Conservation (phyloP, 2,329 filamentous ascomycete species). For the Knufia fluminis region DNA sequence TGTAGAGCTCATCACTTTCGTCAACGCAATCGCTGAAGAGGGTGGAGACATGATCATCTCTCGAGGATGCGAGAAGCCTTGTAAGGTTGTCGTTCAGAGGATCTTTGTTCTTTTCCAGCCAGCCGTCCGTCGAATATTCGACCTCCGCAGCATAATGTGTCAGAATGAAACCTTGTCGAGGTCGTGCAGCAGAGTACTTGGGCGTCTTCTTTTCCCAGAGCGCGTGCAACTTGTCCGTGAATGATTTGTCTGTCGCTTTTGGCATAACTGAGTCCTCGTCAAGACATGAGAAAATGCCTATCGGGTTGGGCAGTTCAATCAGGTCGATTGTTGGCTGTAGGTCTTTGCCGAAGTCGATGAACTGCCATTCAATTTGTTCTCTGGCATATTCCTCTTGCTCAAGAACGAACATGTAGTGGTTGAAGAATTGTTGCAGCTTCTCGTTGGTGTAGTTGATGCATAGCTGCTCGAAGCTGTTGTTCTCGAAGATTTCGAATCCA, state of each 20-base stretch:
- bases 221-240: conserved; percentile 94
- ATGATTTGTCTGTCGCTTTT: conserved; percentile 92
- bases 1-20: conserved; percentile 60
- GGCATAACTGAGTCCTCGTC: conserved; percentile 99
- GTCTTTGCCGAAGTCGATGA: conserved; percentile 97
- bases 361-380: conserved; percentile 98
- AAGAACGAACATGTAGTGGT: conserved; percentile 98
- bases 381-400: conserved; percentile 97
- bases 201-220: conserved; percentile 93
- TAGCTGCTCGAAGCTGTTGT: conserved; percentile 96
- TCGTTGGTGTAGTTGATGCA: conserved; percentile 99
- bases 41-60: conserved; percentile 69
- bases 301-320: conserved; percentile 91
- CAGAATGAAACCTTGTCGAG: conserved; percentile 86
- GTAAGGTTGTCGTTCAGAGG: conserved; percentile 96
- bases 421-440: conserved; percentile 98
- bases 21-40: conserved; percentile 87
- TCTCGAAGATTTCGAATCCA: conserved; percentile 96
- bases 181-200: conserved; percentile 82
- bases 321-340: conserved; percentile 95
- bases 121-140: conserved; percentile 88
- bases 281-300: conserved; percentile 95
- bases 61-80: conserved; percentile 71
- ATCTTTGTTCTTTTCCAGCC: conserved; percentile 99
- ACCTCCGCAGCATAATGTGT: conserved; percentile 98